phyloP scores from a whole-genome alignment of 768 basidiomycete genomes.

The Guyanaporus albipodus region DNA sequence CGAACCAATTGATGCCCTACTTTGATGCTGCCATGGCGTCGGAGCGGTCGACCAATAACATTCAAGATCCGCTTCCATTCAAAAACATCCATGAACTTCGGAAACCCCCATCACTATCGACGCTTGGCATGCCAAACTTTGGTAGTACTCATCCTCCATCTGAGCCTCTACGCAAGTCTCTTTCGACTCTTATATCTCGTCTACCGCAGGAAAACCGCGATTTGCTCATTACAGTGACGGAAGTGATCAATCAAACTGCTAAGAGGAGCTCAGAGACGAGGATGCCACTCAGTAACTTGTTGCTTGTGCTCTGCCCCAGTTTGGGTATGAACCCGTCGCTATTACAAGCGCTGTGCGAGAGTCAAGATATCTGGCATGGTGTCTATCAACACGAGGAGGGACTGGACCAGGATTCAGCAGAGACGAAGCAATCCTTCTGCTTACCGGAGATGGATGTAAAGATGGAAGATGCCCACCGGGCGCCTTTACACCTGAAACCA shows the following conservation, averaged over 20 bases:
- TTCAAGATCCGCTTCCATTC: slow-evolving; percentile 30
- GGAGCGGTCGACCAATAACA: slow-evolving; percentile 39
- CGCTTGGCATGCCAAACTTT: slow-evolving; percentile 70
- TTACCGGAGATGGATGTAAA: background rate
- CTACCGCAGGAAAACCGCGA: slow-evolving; percentile 82
- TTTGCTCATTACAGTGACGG: slow-evolving; percentile 75
- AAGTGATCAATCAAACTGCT: slow-evolving; percentile 75
- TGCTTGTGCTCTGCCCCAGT: slow-evolving; percentile 86
- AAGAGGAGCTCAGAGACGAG: slow-evolving; percentile 68
- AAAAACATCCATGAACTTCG: slow-evolving; percentile 44
- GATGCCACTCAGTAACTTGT: slow-evolving; percentile 89
- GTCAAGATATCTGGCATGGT: slow-evolving; percentile 59
- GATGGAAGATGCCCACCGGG: background rate
- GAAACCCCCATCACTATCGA: slow-evolving; percentile 78
- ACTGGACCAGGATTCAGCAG: slow-evolving; percentile 2
- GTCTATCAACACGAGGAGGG: slow-evolving; percentile 6
- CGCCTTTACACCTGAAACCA: slow-evolving; percentile 1
- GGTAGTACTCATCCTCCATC: slow-evolving; percentile 60
- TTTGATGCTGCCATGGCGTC: slow-evolving; percentile 76
- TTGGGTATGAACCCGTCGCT: slow-evolving; percentile 74
- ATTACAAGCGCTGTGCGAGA: slow-evolving; percentile 70
- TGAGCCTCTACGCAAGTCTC: slow-evolving; percentile 47
- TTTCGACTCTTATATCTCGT: slow-evolving; percentile 59
- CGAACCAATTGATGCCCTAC: slow-evolving; percentile 59
- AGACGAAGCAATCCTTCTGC: background rate